Percentiles rank a stretch among this genome's conserved stretches.
Conservation (phyloP, 176 grass and related monocot species). For the Cenchrus purpureus region DNA sequence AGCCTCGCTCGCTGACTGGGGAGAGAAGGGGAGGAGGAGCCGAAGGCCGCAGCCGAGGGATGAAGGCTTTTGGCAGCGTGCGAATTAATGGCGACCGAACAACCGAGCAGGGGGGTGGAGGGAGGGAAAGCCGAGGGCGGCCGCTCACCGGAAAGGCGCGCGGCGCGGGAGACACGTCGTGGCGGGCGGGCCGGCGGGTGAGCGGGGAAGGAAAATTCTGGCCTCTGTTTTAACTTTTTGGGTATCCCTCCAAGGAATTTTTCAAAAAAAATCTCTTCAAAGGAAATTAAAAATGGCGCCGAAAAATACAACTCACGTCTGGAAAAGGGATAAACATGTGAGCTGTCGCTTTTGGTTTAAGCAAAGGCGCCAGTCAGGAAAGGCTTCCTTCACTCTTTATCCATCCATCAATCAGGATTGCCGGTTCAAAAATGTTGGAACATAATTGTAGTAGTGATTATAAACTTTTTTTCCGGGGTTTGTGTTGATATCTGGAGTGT, state of each 20-base stretch:
- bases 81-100: conserved; percentile 37
- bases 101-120: background rate
- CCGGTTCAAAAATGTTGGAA: background rate
- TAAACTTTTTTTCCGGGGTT: background rate
- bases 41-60: background rate
- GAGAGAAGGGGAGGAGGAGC: background rate
- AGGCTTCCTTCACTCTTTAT: background rate
- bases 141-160: conserved; percentile 43
- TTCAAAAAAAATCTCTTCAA: no score
- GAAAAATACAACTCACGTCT: background rate
- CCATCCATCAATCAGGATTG: background rate
- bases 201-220: background rate
- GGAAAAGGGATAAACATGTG: conserved; percentile 6
- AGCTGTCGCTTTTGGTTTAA: conserved; percentile 29
- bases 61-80: background rate
- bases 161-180: conserved; percentile 27
- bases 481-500: no score
- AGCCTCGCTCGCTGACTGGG: background rate
- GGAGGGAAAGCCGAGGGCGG: conserved; percentile 18
- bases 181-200: background rate
- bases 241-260: background rate
- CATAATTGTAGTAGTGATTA: no score
- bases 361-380: background rate
- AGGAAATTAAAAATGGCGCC: background rate
- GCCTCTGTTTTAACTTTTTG: no score